Percentiles rank a stretch among this genome's conserved stretches.
phyloP scores from a whole-genome alignment of 805 yeast genomes.

The Danielozyma ontarioensis region DNA sequence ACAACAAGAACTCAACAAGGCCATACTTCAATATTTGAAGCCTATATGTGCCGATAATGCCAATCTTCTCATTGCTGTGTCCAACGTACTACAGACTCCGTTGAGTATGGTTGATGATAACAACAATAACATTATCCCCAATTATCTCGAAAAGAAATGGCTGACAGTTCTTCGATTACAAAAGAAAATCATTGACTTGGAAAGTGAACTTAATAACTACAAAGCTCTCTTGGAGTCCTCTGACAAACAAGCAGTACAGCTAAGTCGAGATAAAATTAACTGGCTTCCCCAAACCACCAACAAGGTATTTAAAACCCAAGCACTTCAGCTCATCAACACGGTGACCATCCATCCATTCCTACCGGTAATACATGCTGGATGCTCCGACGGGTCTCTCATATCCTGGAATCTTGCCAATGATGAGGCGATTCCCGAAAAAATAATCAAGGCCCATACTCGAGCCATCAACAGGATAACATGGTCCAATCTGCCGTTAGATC shows the following conservation, averaged over 20 bases:
- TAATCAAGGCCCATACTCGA: slow-evolving; percentile 73
- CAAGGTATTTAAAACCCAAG: slow-evolving; percentile 46
- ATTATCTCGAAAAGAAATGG: slow-evolving; percentile 77
- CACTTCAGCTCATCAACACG: slow-evolving; percentile 52
- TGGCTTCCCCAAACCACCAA: slow-evolving; percentile 61
- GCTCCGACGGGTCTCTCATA: slow-evolving; percentile 66
- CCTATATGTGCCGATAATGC: slow-evolving; percentile 19
- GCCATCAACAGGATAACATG: slow-evolving; percentile 55
- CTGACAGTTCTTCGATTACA: slow-evolving; percentile 77
- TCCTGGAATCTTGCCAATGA: slow-evolving; percentile 63
- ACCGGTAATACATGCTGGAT: slow-evolving; percentile 59
- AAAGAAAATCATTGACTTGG: slow-evolving; percentile 64
- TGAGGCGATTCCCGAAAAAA: slow-evolving; percentile 52
- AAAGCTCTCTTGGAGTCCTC: slow-evolving; percentile 39
- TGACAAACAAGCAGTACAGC: slow-evolving; percentile 9
- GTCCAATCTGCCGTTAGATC: slow-evolving; percentile 37
- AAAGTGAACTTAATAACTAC: slow-evolving; percentile 48
- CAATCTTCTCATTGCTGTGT: slow-evolving; percentile 7
- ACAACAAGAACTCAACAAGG: slow-evolving; percentile 40
- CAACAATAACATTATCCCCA: slow-evolving; percentile 26
- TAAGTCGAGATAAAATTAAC: slow-evolving; percentile 28
- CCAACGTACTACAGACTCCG: slow-evolving; percentile 7
- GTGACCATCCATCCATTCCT: slow-evolving; percentile 71
- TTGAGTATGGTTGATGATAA: slow-evolving; percentile 13
- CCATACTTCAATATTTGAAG: slow-evolving; percentile 45